Conservation (phyloP, 306 rosid species). For the Prunus kanzakura region DNA sequence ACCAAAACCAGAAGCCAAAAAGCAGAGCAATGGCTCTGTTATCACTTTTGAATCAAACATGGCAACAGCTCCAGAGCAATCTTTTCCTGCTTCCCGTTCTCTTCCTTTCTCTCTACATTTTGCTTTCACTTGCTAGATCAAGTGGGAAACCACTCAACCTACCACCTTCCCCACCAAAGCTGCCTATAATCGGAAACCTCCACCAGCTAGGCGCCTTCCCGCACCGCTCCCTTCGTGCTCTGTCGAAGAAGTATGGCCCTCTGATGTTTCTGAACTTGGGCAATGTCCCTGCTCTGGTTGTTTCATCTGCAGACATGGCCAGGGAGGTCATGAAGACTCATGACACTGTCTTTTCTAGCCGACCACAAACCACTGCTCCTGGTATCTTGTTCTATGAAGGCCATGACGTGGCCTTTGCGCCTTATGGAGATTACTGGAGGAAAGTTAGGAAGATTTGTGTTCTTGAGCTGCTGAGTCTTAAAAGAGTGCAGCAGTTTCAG, state of each 20-base stretch:
- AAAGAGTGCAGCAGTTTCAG: constrained; percentile 9
- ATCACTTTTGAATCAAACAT: too few relatives aligned
- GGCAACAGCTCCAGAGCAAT: too few relatives aligned
- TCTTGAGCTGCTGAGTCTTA: constrained; percentile 18
- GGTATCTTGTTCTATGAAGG: constrained; percentile 11
- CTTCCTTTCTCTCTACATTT: too few relatives aligned
- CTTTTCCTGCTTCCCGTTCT: too few relatives aligned
- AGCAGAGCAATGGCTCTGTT: too few relatives aligned
- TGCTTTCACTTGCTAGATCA: too few relatives aligned
- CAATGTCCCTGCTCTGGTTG: constrained; percentile 3
- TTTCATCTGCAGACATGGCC: neutral
- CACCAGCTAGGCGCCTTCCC: too few relatives aligned
- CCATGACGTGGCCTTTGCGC: constrained; percentile 8
- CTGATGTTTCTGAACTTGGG: neutral
- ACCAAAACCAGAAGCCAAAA: too few relatives aligned
- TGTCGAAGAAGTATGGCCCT: neutral
- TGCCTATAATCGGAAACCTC: too few relatives aligned
- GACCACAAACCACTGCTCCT: constrained; percentile 5
- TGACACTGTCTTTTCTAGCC: neutral
- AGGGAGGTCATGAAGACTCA: neutral
- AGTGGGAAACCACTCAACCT: too few relatives aligned
- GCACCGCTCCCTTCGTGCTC: too few relatives aligned
- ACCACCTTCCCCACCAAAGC: too few relatives aligned
- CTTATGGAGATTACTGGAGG: constrained; percentile 31
- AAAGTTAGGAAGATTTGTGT: constrained; percentile 15